Evolutionary conservation across 164 flowering plant genomes (phyloP).

Genomic region (Macadamia integrifolia): DNA sequence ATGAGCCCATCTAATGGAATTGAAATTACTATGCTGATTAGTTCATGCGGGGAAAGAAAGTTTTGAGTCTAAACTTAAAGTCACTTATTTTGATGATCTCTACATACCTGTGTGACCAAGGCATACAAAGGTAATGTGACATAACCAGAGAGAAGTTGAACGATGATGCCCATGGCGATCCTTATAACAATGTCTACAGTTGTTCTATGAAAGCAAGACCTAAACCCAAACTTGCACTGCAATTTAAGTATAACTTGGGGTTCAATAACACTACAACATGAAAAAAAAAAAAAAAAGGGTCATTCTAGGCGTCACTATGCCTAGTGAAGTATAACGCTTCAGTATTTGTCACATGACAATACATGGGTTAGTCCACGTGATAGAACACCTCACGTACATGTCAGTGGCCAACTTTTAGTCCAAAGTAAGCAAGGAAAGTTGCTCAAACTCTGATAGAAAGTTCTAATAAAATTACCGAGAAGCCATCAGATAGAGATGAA

Average conservation of each 20-base stretch:
- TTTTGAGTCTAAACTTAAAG: background rate
- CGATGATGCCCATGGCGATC: conserved; percentile 36
- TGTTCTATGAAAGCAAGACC: conserved; percentile 56
- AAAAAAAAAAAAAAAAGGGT: background rate
- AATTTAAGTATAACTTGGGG: background rate
- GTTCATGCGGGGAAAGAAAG: background rate
- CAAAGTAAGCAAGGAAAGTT: too few relatives aligned
- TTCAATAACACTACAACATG: background rate
- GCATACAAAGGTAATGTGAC: conserved; percentile 69
- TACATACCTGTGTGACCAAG: conserved; percentile 78
- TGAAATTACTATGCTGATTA: background rate
- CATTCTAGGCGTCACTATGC: too few relatives aligned
- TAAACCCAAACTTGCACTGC: conserved; percentile 56
- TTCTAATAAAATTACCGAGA: too few relatives aligned
- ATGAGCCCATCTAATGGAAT: conserved; percentile 18
- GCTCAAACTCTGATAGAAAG: too few relatives aligned
- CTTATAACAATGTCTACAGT: conserved; percentile 45
- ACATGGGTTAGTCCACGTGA: too few relatives aligned
- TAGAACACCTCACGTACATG: too few relatives aligned
- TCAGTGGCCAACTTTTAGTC: too few relatives aligned
- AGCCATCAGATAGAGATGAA: too few relatives aligned
- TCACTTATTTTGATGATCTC: background rate
- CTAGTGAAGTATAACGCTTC: too few relatives aligned
- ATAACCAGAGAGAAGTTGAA: conserved; percentile 59
- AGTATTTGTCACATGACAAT: too few relatives aligned